These are phyloP conservation scores for Drechslerella coelobrocha DNA, from an alignment of 2,329 filamentous ascomycete species.

Conservation along the genomic window DNA sequence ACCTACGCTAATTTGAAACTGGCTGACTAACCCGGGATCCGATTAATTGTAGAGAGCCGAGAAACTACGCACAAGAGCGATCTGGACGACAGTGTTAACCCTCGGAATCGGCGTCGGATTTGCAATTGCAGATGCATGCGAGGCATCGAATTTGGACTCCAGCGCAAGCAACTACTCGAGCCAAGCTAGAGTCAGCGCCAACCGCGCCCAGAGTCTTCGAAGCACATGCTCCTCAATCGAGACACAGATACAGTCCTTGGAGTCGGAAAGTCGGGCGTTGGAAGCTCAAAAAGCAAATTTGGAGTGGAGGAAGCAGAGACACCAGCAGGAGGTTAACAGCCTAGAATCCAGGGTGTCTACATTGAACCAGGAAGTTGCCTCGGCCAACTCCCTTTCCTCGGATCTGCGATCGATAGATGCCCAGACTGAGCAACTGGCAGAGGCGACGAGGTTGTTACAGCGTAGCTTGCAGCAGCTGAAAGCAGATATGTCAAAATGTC, in stretches of 20 bases:
- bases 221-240: slow-evolving; percentile 24
- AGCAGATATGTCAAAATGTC: slow-evolving; percentile 13
- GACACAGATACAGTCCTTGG: slow-evolving; percentile 13
- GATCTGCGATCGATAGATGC: slow-evolving; percentile 11
- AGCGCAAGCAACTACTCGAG: slow-evolving; percentile 14
- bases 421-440: slow-evolving; percentile 10
- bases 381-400: neutral
- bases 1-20: neutral
- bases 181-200: slow-evolving; percentile 9
- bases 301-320: slow-evolving; percentile 23
- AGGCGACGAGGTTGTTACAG: slow-evolving; percentile 16
- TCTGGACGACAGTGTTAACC: slow-evolving; percentile 32
- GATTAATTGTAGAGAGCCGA: slow-evolving; percentile 6
- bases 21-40: neutral
- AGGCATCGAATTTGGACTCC: slow-evolving; percentile 18
- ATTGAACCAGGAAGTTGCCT: slow-evolving; percentile 17
- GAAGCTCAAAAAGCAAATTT: slow-evolving; percentile 27
- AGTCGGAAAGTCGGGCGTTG: slow-evolving; percentile 17
- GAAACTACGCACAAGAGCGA: slow-evolving; percentile 15
- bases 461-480: slow-evolving; percentile 20
- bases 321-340: slow-evolving; percentile 11
- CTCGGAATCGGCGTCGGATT: slow-evolving; percentile 20
- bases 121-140: slow-evolving; percentile 17
- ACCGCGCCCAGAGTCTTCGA: slow-evolving; percentile 8
- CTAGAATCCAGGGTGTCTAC: slow-evolving; percentile 15